Evolutionary conservation across 805 yeast species (phyloP).

Genomic region (Saccharomycopsis lassenensis): DNA sequence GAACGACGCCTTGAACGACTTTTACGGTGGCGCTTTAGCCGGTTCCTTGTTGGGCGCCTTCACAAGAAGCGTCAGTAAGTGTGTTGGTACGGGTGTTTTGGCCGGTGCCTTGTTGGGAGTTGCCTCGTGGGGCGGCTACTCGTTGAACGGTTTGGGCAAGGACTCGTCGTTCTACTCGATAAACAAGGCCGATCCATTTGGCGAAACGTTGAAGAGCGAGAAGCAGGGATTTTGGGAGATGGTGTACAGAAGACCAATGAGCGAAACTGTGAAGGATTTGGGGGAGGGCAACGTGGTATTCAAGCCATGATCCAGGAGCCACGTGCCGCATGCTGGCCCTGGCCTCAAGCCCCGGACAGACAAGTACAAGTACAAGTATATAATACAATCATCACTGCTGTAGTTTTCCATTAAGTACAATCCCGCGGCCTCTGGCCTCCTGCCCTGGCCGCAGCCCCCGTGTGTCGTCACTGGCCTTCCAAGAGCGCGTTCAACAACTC

Average conservation of each 20-base stretch:
- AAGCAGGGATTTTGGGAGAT: conserved; percentile 70
- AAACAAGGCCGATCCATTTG: conserved; percentile 23
- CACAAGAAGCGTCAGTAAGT: conserved; percentile 28
- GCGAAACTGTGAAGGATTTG: conserved; percentile 65
- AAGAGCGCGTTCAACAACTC: conserved; percentile 24
- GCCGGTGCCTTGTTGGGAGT: conserved; percentile 35
- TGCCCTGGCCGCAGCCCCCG: too few relatives aligned
- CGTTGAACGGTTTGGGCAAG: conserved; percentile 33
- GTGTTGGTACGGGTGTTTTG: conserved; percentile 36
- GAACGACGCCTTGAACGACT: conserved; percentile 52
- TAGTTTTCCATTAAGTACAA: too few relatives aligned
- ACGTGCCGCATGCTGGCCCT: too few relatives aligned
- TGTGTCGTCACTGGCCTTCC: conserved; percentile 9
- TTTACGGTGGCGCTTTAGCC: conserved; percentile 36
- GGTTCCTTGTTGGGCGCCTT: conserved; percentile 32
- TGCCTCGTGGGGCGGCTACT: conserved; percentile 44
- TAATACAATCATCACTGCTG: too few relatives aligned
- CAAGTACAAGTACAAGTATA: too few relatives aligned
- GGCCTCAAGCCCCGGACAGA: too few relatives aligned
- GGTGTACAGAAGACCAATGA: conserved; percentile 67
- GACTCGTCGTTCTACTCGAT: conserved; percentile 26
- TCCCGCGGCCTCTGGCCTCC: too few relatives aligned
- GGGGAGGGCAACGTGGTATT: conserved; percentile 30
- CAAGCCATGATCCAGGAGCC: conserved; percentile 6
- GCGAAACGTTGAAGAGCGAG: conserved; percentile 20